phyloP scores from a whole-genome alignment of 768 basidiomycete species.

The Sporobolomyces roseus region DNA sequence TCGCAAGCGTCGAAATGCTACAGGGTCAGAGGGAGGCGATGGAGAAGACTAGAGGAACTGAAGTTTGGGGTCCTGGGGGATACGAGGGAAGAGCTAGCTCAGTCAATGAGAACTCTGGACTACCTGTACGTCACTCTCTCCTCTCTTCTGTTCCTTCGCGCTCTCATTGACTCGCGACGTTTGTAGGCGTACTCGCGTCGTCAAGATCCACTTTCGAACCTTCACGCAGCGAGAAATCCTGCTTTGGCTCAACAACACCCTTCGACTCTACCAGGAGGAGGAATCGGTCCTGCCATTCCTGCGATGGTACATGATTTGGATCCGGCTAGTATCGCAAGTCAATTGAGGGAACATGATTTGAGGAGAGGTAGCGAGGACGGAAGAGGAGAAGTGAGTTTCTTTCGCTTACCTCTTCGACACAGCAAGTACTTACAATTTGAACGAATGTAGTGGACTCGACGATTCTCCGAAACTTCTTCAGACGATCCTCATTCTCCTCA shows the following conservation, averaged over 20 bases:
- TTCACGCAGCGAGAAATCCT: constrained; percentile 34
- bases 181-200: constrained; percentile 23
- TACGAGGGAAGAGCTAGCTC: constrained; percentile 35
- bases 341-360: constrained; percentile 30
- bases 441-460: constrained; percentile 11
- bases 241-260: constrained; percentile 1
- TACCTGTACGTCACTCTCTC: constrained; percentile 17
- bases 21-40: constrained; percentile 22
- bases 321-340: constrained; percentile 29
- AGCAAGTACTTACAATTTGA: no score
- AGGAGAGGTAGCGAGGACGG: constrained; percentile 27
- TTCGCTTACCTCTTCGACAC: background rate
- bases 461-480: constrained; percentile 12
- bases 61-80: constrained; percentile 25
- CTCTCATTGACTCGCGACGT: background rate
- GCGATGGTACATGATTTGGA: constrained; percentile 19
- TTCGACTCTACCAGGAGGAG: constrained; percentile 6
- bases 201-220: constrained; percentile 20
- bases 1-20: constrained; percentile 39
- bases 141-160: background rate
- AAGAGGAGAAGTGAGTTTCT: constrained; percentile 4
- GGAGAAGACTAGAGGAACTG: constrained; percentile 26
- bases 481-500: constrained; percentile 20
- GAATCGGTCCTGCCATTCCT: constrained; percentile 10
- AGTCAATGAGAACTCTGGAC: background rate